Base-by-base conservation (phyloP, 2,329 filamentous ascomycete genomes). In the Penicillium sclerotigenum region DNA sequence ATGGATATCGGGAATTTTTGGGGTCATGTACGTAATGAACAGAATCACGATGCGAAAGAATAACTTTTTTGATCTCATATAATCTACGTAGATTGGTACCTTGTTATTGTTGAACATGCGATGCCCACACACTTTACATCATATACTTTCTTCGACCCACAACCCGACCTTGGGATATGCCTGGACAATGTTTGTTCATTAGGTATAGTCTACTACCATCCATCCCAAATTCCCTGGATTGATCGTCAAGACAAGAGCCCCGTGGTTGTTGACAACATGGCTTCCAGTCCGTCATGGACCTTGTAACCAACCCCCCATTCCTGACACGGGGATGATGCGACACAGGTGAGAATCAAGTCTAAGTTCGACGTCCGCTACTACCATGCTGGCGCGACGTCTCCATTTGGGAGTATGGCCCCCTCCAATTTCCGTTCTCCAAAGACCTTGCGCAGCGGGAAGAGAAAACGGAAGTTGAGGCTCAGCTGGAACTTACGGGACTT, bases 1-100 rank as follows among this genome's bases (percentile, higher is more conserved):
- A 52, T 46, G 47, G 47, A 40, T 52, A 45, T 46, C 47, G 52
- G 53, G 41, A 45, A 26, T 51, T 55, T 47, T 46, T 40, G 52
- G 34, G 34, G 33, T 55, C 28, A 55, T 52, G 53, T 55, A 55
- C 40, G 52, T 55, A 55, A 55, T 55, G 53, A 55, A 52, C 40
- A 45, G 26, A 24, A 33, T 51, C n/a, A 55, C 33, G 53, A 55
- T 46, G 9, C 13, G n/a, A 46, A 51, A 28, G 16, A 31, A 50
- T 37, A 34, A 11, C 7, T 14, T 36, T 36, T 18, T 31, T 9
- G 24, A 38, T 28, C 22, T 37, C 42, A 28, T 18, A 26, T 6
- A 33, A 1, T 42, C 18, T 34, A 14, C 16, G 13, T 29, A 28
- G 6, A 3, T 43, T 29, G 20, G 10, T 29, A 18, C 2, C 4